Evolutionary conservation across 805 yeast species (phyloP).

Genomic region (Nakazawaea populi): DNA sequence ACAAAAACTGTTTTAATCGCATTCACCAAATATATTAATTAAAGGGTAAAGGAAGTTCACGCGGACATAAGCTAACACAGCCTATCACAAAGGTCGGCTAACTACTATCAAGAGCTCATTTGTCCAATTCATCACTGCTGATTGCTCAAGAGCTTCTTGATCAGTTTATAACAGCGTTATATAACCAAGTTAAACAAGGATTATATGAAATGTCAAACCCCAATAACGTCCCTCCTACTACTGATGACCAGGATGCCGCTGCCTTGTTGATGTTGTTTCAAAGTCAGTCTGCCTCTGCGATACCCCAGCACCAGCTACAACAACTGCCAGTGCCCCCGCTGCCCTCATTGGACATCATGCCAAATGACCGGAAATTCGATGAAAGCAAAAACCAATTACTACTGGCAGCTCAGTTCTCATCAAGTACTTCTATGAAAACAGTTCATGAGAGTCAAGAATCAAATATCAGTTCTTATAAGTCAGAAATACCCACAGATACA

Average conservation of each 20-base stretch:
- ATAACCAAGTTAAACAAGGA: no score
- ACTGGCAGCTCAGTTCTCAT: background rate
- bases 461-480: background rate
- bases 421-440: background rate
- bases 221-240: background rate
- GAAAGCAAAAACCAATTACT: no score
- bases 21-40: no score
- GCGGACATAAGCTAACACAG: no score
- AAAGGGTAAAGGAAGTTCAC: no score
- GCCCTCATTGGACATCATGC: background rate
- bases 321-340: background rate
- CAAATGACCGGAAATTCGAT: no score
- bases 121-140: no score
- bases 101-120: no score
- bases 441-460: background rate
- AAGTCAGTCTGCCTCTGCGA: slow-evolving; percentile 18
- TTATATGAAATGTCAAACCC: background rate
- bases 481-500: background rate
- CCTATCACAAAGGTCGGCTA: no score
- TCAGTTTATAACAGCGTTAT: no score
- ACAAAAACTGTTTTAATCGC: background rate
- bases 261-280: slow-evolving; percentile 32
- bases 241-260: slow-evolving; percentile 30
- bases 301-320: background rate
- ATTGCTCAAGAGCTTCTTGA: no score